Percentiles rank a stretch among this genome's conserved stretches.
phyloP scores from a whole-genome alignment of 2,329 filamentous ascomycete genomes.

The Xylaria arbuscula region DNA sequence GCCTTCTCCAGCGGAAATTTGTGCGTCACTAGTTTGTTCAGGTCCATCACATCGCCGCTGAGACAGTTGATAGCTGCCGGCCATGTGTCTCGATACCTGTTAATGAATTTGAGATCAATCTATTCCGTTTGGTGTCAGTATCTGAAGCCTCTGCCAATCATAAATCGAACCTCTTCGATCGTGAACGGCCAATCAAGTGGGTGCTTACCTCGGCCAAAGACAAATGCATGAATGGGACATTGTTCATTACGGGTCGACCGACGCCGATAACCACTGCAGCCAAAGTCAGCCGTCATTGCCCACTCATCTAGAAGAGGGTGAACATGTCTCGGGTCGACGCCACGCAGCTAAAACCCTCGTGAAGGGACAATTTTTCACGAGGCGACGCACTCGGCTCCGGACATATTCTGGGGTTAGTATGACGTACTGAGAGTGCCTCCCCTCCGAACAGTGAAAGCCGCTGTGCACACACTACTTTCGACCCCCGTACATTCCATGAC shows the following conservation, averaged over 20 bases:
- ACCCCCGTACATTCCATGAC: constrained; percentile 75
- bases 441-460: constrained; percentile 65
- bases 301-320: background rate
- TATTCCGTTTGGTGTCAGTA: constrained; percentile 44
- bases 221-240: constrained; percentile 74
- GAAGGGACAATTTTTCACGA: constrained; percentile 26
- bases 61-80: constrained; percentile 72
- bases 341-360: background rate
- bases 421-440: constrained; percentile 64
- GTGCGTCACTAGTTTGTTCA: constrained; percentile 72
- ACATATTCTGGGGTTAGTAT: constrained; percentile 9
- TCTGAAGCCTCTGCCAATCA: constrained; percentile 10
- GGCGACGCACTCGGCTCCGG: background rate
- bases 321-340: constrained; percentile 34
- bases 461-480: constrained; percentile 70
- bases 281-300: constrained; percentile 20
- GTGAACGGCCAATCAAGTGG: background rate
- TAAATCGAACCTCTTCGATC: constrained; percentile 7
- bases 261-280: constrained; percentile 69
- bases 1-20: constrained; percentile 71
- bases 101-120: constrained; percentile 77
- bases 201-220: constrained; percentile 67
- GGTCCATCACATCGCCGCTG: constrained; percentile 67
- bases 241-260: constrained; percentile 70
- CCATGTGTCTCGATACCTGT: constrained; percentile 77